Base-by-base conservation (phyloP, 306 rosid genomes). In the Vicia faba region DNA sequence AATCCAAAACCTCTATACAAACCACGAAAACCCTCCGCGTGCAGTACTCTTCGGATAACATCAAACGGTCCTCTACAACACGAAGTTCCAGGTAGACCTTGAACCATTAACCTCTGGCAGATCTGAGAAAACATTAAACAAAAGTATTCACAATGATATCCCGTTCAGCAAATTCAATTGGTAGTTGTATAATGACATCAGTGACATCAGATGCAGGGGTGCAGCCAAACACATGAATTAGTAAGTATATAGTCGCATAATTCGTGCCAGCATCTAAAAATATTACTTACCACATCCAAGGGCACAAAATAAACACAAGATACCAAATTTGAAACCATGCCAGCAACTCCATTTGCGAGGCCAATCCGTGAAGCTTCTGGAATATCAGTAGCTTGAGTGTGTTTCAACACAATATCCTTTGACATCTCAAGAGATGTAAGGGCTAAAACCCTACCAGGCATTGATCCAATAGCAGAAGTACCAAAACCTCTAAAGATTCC, bases 31-130 rank as follows among this genome's bases (percentile, higher is more conserved):
- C 96, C 96, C 77, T 88, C 96, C 4, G 87, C 79, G 63, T 81
- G 63, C 18, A 79, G 63, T 78, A 91, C 91, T 57, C 83, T 80
- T 3, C 68, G 64, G 12, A 85, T 69, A 60, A 77, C 82, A 80
- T 86, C 91, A 56, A 86, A 69, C 8, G 96, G 85, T n/a, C 89
- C 82, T 43, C 76, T 75, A 72, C 89, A 84, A 61, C 16, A 61
- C 9, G 81, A 75, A 38, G 89, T 87, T 50, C 97, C 86, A 5
- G 97, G 96, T 66, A 88, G 87, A 67, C 96, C 97, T 81, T 88
- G 96, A 16, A 85, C 95, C 97, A 91, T 91, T 66, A 85, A 75
- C 77, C 97, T 86, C 83, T 91, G 96, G 80, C 95, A 88, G 20
- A 73, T 79, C 96, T 91, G 81, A 62, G 16, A 61, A 45, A 50